Conservation (phyloP, 2,329 filamentous ascomycete genomes). For the Bipolaris bicolor region DNA sequence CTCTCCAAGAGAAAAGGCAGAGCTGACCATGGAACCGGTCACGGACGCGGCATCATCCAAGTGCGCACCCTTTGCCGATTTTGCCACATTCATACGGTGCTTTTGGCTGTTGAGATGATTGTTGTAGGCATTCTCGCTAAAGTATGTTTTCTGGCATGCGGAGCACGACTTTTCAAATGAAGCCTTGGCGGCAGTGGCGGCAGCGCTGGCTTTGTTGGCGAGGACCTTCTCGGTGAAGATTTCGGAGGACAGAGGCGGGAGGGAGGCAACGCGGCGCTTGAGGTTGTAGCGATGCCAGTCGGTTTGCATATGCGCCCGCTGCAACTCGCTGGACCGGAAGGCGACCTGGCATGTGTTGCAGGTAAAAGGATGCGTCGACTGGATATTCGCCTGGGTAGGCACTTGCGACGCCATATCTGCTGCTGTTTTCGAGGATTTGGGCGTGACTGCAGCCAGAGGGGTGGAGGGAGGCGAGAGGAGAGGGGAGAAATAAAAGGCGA, state of each 20-base stretch:
- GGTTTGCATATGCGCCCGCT: constrained; percentile 95
- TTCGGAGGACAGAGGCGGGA: constrained; percentile 90
- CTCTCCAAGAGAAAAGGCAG: constrained; percentile 88
- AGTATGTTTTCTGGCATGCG: constrained; percentile 89
- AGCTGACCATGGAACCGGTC: constrained; percentile 76
- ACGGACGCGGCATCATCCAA: constrained; percentile 70
- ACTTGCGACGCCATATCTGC: constrained; percentile 44
- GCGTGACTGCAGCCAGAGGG: constrained; percentile 6
- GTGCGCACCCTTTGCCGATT: constrained; percentile 44
- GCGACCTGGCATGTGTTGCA: constrained; percentile 99
- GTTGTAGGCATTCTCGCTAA: constrained; percentile 92
- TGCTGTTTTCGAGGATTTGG: constrained; percentile 7
- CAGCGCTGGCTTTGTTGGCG: constrained; percentile 83
- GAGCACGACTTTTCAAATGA: constrained; percentile 84
- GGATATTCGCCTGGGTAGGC: constrained; percentile 43
- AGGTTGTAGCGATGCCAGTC: constrained; percentile 99
- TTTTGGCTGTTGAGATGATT: constrained; percentile 93
- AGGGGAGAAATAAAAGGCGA: constrained; percentile 27
- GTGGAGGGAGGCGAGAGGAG: not conserved
- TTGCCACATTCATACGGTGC: constrained; percentile 73
- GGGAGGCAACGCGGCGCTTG: constrained; percentile 87
- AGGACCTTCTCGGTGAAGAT: constrained; percentile 95
- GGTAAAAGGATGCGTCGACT: constrained; percentile 78
- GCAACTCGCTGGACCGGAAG: constrained; percentile 90
- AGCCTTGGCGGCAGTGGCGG: constrained; percentile 84